Conservation (phyloP, 352 stramenopile species). For the Globisporangium abappressorium region DNA sequence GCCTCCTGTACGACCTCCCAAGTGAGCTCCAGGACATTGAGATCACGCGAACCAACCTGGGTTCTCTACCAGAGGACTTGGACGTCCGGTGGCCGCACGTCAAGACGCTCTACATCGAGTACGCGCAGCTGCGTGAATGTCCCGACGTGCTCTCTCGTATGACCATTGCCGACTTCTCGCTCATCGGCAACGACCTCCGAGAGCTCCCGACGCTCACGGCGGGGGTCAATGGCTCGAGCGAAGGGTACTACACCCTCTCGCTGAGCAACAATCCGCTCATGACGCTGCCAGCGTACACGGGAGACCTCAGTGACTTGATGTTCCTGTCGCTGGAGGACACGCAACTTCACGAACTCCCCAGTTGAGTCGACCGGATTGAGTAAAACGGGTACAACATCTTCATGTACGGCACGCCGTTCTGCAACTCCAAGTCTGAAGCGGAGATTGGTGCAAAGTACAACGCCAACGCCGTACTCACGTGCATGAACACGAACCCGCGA, state of each 20-base stretch:
- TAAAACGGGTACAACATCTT: neutral
- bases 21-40: constrained; percentile 22
- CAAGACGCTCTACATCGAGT: constrained; percentile 27
- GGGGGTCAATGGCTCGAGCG: neutral
- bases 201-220: constrained; percentile 1
- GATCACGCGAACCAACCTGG: constrained; percentile 21
- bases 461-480: constrained; percentile 8
- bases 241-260: constrained; percentile 10
- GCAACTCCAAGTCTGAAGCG: neutral
- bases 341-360: constrained; percentile 1
- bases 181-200: constrained; percentile 21
- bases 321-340: constrained; percentile 20
- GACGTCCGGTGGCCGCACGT: constrained; percentile 14
- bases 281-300: neutral
- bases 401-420: constrained; percentile 17
- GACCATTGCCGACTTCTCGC: constrained; percentile 16
- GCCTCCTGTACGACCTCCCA: constrained; percentile 18
- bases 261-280: constrained; percentile 20
- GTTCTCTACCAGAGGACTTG: constrained; percentile 17
- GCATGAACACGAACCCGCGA: constrained; percentile 6
- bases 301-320: neutral
- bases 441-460: constrained; percentile 5
- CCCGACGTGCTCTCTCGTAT: constrained; percentile 12
- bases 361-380: constrained; percentile 1
- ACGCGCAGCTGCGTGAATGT: constrained; percentile 12